A percentile compares a stretch with the other conserved stretches of the same genome.
Evolutionary conservation across 1,139 yeast genomes (phyloP).

Genomic region (Debaryomyces singareniensis): DNA sequence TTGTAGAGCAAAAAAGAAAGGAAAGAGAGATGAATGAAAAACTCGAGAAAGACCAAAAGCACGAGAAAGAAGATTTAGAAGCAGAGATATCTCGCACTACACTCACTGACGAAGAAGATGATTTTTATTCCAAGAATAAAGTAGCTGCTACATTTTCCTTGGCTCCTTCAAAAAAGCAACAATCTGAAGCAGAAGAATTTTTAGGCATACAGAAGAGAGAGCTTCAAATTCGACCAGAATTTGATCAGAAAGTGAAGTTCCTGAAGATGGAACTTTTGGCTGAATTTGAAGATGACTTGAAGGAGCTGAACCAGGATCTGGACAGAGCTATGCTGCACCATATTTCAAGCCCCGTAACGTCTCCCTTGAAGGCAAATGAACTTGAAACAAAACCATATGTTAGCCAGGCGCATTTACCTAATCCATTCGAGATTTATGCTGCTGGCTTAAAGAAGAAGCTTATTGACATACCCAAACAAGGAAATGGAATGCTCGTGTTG

Average conservation of each 20-base stretch:
- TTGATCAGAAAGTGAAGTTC: constrained; percentile 21
- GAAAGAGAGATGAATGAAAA: constrained; percentile 13
- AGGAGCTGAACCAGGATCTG: too few species aligned
- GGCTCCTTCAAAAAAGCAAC: constrained; percentile 15
- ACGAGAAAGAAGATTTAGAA: constrained; percentile 17
- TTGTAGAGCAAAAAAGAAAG: constrained; percentile 18
- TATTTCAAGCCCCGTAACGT: background rate
- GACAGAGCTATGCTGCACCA: too few species aligned
- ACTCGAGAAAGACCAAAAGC: constrained; percentile 7
- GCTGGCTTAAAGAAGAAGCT: constrained; percentile 22
- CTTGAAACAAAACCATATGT: background rate
- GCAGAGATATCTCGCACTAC: constrained; percentile 30
- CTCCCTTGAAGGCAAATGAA: background rate
- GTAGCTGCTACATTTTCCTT: constrained; percentile 10
- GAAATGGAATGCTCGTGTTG: constrained; percentile 13
- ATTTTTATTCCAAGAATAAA: constrained; percentile 18
- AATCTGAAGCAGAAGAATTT: constrained; percentile 30
- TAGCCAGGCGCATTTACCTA: constrained; percentile 6
- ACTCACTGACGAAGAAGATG: constrained; percentile 39
- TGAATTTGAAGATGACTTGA: constrained; percentile 28
- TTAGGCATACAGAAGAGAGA: constrained; percentile 32
- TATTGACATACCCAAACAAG: constrained; percentile 18
- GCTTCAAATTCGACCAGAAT: constrained; percentile 27
- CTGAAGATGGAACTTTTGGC: constrained; percentile 27
- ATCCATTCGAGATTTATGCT: constrained; percentile 35